Percentiles rank a stretch among this genome's conserved stretches.
These are phyloP conservation scores for Rhizopus stolonifer DNA, from an alignment of 371 early-diverging fungal genomes.

Conservation along the genomic window DNA sequence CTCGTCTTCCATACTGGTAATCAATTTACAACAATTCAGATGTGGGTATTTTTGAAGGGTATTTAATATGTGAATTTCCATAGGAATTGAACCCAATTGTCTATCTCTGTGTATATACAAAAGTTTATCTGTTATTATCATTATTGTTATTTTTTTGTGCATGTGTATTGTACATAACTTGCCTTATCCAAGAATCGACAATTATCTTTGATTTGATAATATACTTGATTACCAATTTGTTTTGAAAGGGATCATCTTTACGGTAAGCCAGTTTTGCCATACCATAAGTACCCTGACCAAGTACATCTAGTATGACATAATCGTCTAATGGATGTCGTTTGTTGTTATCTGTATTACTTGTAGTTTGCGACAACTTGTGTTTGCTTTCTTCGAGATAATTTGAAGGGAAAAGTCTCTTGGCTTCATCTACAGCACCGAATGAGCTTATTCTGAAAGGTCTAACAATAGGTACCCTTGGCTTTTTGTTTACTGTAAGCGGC, in stretches of 20 bases:
- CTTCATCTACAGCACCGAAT: constrained; percentile 19
- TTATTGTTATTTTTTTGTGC: background rate
- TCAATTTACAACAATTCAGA: constrained; percentile 56
- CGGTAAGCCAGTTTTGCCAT: constrained; percentile 54
- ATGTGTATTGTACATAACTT: no score
- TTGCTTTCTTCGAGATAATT: background rate
- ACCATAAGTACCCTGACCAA: constrained; percentile 75
- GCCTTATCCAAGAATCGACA: constrained; percentile 63
- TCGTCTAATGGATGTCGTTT: constrained; percentile 38
- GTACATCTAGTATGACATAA: constrained; percentile 52
- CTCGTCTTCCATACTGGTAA: constrained; percentile 57
- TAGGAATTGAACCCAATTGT: constrained; percentile 59
- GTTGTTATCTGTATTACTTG: constrained; percentile 12
- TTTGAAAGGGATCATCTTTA: constrained; percentile 50
- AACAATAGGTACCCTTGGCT: background rate
- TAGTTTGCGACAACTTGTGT: background rate
- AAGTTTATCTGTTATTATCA: background rate
- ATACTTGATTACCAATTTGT: constrained; percentile 65
- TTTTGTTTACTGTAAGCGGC: background rate
- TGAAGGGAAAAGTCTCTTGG: constrained; percentile 8
- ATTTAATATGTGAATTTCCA: constrained; percentile 69
- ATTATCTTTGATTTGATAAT: constrained; percentile 66
- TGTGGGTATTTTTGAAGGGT: constrained; percentile 58
- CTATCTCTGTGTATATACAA: constrained; percentile 42
- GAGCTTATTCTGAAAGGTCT: constrained; percentile 14